These are phyloP conservation scores for Penicillium thymicola DNA, from an alignment of 2,329 filamentous ascomycete genomes.

Conservation along the genomic window DNA sequence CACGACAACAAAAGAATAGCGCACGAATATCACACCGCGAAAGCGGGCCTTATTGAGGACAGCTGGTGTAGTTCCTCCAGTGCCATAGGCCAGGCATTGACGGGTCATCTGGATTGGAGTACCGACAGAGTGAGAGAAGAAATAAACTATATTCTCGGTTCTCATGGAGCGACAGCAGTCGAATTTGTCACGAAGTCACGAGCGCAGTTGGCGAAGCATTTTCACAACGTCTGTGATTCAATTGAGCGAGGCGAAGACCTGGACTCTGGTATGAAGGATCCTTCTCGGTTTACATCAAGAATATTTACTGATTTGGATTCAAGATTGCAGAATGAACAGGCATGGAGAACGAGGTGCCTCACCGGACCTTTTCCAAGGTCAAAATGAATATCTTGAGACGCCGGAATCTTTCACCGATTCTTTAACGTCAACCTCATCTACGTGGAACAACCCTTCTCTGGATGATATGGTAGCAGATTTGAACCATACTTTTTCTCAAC, in stretches of 20 bases:
- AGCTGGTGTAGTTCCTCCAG: not conserved
- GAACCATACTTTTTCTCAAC: not conserved
- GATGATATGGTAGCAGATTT: not conserved
- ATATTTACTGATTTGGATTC: not conserved
- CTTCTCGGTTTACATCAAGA: not conserved
- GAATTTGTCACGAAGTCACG: not conserved
- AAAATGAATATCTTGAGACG: not conserved
- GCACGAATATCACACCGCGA: not conserved
- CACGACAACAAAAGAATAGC: not conserved
- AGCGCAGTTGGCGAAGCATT: not conserved
- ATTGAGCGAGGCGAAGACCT: not conserved
- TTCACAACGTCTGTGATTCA: not conserved
- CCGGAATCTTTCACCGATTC: not conserved
- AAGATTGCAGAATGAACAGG: not conserved
- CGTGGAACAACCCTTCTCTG: not conserved
- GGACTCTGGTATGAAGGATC: not conserved
- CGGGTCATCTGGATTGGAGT: not conserved
- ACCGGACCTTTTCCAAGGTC: not conserved
- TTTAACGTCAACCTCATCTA: not conserved
- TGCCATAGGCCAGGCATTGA: not conserved
- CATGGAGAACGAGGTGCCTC: not conserved
- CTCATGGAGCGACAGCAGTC: not conserved
- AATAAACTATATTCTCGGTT: not conserved
- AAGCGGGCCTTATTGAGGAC: not conserved
- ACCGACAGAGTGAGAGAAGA: not conserved